phyloP scores from a whole-genome alignment of 225 moss, liverwort and hornwort genomes.

The Physcomitrium patens region DNA sequence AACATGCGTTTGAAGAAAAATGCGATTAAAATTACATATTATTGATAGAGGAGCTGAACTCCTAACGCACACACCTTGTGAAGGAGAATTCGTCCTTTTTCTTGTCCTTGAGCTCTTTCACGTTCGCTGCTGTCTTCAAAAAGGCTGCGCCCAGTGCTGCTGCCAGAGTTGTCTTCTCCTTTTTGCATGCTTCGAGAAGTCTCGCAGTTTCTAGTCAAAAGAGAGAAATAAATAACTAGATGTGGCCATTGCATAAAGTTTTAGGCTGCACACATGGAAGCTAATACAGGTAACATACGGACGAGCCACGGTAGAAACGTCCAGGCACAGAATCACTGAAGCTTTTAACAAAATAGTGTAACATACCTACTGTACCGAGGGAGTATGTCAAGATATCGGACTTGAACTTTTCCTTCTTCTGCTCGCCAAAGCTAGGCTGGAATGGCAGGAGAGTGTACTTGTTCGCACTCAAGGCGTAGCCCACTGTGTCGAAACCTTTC shows the following conservation, averaged over 20 bases:
- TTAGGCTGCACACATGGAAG: no score
- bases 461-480: constrained; percentile 69
- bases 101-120: constrained; percentile 78
- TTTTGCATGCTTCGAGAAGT: constrained; percentile 64
- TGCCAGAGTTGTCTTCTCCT: constrained; percentile 64
- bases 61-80: constrained; percentile 42
- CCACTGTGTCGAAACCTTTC: constrained; percentile 82
- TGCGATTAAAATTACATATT: no score
- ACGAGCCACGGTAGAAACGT: no score
- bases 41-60: not conserved
- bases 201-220: constrained; percentile 55
- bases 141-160: constrained; percentile 68
- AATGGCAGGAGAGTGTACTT: constrained; percentile 81
- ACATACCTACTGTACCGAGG: constrained; percentile 72
- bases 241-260: not conserved
- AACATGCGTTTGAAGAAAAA: no score
- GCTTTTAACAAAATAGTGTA: no score
- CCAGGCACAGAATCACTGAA: not conserved
- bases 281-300: no score
- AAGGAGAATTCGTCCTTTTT: constrained; percentile 83
- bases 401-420: constrained; percentile 58
- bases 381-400: constrained; percentile 70
- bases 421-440: constrained; percentile 60
- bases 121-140: constrained; percentile 59
- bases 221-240: not conserved